phyloP scores from a whole-genome alignment of 352 stramenopile species.

The Phytopythium chamaehyphon region DNA sequence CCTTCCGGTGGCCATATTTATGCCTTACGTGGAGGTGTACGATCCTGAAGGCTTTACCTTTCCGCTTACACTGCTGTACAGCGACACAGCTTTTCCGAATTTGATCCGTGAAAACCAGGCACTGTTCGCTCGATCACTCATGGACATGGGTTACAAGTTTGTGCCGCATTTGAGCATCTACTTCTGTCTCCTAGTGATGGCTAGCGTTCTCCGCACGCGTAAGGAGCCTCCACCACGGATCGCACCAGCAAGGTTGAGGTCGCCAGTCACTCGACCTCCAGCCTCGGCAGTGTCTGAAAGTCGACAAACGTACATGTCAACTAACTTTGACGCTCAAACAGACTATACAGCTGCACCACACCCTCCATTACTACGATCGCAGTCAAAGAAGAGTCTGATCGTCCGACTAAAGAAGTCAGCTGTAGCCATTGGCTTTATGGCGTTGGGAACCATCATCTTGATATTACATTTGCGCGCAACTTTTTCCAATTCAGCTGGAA shows the following conservation, averaged over 20 bases:
- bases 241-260: too few species aligned
- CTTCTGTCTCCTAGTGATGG: constrained; percentile 12
- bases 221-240: too few species aligned
- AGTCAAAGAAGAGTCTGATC: too few species aligned
- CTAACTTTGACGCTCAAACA: background rate
- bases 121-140: constrained; percentile 24
- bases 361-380: too few species aligned
- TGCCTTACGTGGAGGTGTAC: constrained; percentile 23
- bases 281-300: too few species aligned
- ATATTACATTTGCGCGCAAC: background rate
- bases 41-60: constrained; percentile 24
- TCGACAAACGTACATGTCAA: too few species aligned
- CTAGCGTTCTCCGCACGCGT: background rate
- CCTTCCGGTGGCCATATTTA: constrained; percentile 13
- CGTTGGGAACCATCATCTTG: too few species aligned
- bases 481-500: background rate
- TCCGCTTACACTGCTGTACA: constrained; percentile 31
- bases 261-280: too few species aligned
- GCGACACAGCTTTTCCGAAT: constrained; percentile 39
- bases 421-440: too few species aligned
- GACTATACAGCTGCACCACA: too few species aligned
- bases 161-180: constrained; percentile 37
- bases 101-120: constrained; percentile 40
- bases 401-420: too few species aligned
- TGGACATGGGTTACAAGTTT: constrained; percentile 24